Evolutionary conservation across 768 basidiomycete species (phyloP).

Genomic region (Scleroderma citrinum): DNA sequence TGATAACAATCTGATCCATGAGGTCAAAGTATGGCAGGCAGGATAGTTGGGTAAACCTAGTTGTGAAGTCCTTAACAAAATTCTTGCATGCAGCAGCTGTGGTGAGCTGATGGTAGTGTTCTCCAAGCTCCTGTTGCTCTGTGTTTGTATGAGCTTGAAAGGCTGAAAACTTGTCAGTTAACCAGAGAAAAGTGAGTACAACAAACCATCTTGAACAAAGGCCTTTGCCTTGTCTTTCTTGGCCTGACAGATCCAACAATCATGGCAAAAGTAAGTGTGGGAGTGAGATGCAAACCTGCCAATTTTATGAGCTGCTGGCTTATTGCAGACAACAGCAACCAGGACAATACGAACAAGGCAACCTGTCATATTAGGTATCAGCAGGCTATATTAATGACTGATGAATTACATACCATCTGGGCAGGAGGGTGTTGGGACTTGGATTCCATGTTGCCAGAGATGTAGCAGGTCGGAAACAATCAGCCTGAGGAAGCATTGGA

Average conservation of each 20-base stretch:
- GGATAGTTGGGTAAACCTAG: slow-evolving; percentile 21
- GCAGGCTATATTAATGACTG: not conserved
- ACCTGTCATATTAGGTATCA: not conserved
- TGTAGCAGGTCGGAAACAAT: not conserved
- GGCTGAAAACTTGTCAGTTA: too few relatives aligned
- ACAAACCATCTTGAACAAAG: slow-evolving; percentile 17
- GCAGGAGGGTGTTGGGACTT: not conserved
- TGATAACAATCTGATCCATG: slow-evolving; percentile 24
- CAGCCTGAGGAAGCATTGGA: too few relatives aligned
- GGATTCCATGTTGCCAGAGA: not conserved
- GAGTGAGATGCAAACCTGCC: slow-evolving; percentile 25
- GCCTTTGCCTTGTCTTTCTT: slow-evolving; percentile 16
- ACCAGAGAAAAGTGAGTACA: too few relatives aligned
- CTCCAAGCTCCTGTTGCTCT: too few relatives aligned
- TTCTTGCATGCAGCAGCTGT: not conserved
- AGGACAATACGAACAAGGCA: slow-evolving; percentile 18
- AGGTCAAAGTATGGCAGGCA: slow-evolving; percentile 27
- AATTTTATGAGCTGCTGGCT: slow-evolving; percentile 34
- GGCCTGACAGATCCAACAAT: slow-evolving; percentile 29
- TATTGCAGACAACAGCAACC: slow-evolving; percentile 31
- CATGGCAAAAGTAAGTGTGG: slow-evolving; percentile 31
- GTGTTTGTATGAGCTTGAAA: too few relatives aligned
- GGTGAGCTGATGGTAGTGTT: too few relatives aligned
- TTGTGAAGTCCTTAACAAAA: slow-evolving; percentile 12
- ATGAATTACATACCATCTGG: not conserved